phyloP scores from a whole-genome alignment of 192 early-diverging fungal species.

The Borealophlyctis nickersoniae region DNA sequence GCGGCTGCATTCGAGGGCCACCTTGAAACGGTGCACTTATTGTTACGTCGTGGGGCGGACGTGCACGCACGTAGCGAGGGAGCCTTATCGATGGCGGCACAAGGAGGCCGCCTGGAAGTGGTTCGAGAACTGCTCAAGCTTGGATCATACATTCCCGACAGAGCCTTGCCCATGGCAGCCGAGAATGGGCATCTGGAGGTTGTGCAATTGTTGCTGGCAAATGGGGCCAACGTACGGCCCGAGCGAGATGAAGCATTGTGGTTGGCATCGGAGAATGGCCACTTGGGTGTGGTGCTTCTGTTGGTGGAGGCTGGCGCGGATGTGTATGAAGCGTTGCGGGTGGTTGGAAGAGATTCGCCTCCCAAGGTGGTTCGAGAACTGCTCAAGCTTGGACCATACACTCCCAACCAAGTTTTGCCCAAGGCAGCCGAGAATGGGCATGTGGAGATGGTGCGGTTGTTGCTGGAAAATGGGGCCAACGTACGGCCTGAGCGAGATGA shows the following conservation, averaged over 20 bases:
- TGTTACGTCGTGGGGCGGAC: neutral
- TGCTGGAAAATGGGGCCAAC: neutral
- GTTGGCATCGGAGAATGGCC: neutral
- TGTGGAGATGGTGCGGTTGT: neutral
- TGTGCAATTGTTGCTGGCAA: neutral
- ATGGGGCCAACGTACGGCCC: neutral
- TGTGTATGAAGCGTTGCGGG: neutral
- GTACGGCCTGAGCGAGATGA: neutral
- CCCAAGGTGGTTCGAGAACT: neutral
- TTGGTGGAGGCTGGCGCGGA: neutral
- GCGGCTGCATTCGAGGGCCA: slow-evolving; percentile 73
- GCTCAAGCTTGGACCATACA: neutral
- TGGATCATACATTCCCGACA: neutral
- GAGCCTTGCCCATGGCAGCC: neutral
- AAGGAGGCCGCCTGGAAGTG: neutral
- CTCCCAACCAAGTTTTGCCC: neutral
- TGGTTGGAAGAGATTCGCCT: neutral
- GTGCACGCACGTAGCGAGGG: neutral
- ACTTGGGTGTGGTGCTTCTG: neutral
- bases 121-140: neutral
- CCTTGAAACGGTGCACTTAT: slow-evolving; percentile 30
- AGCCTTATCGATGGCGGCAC: neutral
- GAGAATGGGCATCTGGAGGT: neutral
- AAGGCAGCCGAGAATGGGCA: neutral
- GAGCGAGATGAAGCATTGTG: neutral